A percentile compares a stretch with the other conserved stretches of the same genome.
These are phyloP conservation scores for Boletellus emodensis DNA, from an alignment of 768 basidiomycete species.

Conservation along the genomic window DNA sequence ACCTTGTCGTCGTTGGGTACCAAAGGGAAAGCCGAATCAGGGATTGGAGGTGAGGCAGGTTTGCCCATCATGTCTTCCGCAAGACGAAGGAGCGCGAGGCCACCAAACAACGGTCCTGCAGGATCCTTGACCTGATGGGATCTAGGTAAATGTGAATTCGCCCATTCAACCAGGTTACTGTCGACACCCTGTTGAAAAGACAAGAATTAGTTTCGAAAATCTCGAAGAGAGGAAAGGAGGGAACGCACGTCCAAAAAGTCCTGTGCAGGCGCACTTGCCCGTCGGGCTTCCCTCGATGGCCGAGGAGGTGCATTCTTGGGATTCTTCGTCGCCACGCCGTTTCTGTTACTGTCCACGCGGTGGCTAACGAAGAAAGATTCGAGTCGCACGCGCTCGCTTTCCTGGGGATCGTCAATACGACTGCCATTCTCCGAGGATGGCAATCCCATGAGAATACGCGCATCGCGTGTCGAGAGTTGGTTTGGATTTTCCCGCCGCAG, in stretches of 20 bases:
- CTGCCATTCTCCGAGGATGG: constrained; percentile 26
- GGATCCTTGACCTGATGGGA: constrained; percentile 52
- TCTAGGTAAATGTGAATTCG: constrained; percentile 76
- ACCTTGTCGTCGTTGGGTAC: constrained; percentile 71
- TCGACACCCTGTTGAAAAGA: constrained; percentile 34
- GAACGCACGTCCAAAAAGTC: constrained; percentile 16
- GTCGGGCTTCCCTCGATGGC: constrained; percentile 63
- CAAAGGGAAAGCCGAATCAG: constrained; percentile 73
- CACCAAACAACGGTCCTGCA: constrained; percentile 48
- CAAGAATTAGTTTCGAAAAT: not conserved
- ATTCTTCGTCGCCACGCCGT: constrained; percentile 13
- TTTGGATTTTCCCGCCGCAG: constrained; percentile 81
- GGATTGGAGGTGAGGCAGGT: constrained; percentile 64
- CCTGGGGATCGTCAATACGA: constrained; percentile 18
- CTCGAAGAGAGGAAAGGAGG: not conserved
- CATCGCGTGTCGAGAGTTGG: constrained; percentile 76
- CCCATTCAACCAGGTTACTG: constrained; percentile 74
- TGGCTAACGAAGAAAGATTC: constrained; percentile 56
- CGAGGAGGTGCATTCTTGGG: constrained; percentile 48
- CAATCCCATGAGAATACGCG: constrained; percentile 69
- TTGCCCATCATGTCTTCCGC: constrained; percentile 76
- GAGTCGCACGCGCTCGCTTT: constrained; percentile 46
- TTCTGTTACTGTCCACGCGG: constrained; percentile 18
- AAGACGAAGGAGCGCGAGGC: constrained; percentile 78
- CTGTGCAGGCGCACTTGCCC: constrained; percentile 33